phyloP scores from a whole-genome alignment of 352 stramenopile species.

The Phytopythium mirpurense region DNA sequence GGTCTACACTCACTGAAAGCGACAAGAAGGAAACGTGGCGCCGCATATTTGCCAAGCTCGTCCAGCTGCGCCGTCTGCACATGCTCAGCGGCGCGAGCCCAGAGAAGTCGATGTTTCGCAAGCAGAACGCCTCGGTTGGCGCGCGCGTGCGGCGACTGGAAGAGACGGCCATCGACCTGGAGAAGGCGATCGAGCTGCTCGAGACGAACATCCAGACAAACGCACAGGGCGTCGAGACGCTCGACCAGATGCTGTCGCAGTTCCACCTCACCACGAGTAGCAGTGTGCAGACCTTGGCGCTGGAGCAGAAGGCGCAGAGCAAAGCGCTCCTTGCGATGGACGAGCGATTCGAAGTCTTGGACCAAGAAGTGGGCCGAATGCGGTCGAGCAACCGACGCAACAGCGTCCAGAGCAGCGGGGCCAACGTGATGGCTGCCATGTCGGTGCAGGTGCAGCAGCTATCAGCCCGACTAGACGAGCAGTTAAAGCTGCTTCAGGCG shows the following conservation, averaged over 20 bases:
- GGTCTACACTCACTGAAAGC: not conserved
- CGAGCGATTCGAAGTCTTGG: constrained; percentile 48
- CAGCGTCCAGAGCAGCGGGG: constrained; percentile 20
- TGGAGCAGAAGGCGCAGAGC: constrained; percentile 30
- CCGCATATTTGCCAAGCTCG: constrained; percentile 40
- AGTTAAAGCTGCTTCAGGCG: constrained; percentile 20
- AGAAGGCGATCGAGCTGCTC: constrained; percentile 47
- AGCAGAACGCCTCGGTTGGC: constrained; percentile 60
- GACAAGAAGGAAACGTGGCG: constrained; percentile 25
- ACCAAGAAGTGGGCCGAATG: constrained; percentile 48
- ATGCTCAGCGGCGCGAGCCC: constrained; percentile 42
- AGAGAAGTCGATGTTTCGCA: constrained; percentile 49
- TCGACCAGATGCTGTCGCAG: constrained; percentile 34
- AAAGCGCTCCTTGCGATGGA: constrained; percentile 45
- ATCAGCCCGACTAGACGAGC: constrained; percentile 18
- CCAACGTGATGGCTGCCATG: constrained; percentile 16
- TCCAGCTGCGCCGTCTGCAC: constrained; percentile 51
- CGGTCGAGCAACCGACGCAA: constrained; percentile 31
- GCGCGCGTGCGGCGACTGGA: constrained; percentile 54
- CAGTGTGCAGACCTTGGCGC: constrained; percentile 37
- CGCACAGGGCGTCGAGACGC: constrained; percentile 25
- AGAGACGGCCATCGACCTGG: constrained; percentile 37
- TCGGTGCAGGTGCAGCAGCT: constrained; percentile 39
- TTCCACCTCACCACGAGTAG: constrained; percentile 27
- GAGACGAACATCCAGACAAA: constrained; percentile 34